These are phyloP conservation scores for Suillus luteus DNA, from an alignment of 768 basidiomycete species.

Conservation along the genomic window DNA sequence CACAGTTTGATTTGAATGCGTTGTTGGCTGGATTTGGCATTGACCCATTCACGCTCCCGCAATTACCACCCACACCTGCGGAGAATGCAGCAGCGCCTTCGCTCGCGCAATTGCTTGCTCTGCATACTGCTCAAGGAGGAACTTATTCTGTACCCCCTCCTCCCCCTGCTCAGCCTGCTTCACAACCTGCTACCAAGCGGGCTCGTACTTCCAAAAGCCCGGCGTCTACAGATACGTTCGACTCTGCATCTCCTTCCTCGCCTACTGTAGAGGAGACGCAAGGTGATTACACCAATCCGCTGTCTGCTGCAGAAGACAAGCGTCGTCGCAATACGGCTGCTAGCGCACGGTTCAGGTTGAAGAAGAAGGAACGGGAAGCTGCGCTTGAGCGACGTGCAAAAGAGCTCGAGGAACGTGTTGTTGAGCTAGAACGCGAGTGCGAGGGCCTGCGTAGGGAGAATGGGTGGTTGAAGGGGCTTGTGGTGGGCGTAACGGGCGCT, in stretches of 20 bases:
- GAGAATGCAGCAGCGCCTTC: constrained; percentile 48
- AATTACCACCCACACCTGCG: constrained; percentile 24
- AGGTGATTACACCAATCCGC: constrained; percentile 21
- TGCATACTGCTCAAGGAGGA: constrained; percentile 46
- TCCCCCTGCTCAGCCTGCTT: constrained; percentile 20
- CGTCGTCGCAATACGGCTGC: constrained; percentile 93
- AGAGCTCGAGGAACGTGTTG: constrained; percentile 78
- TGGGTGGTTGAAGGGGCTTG: constrained; percentile 88
- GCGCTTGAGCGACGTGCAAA: constrained; percentile 85
- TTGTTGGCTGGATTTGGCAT: constrained; percentile 41
- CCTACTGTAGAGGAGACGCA: constrained; percentile 31
- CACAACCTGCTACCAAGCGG: constrained; percentile 50
- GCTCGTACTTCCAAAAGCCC: constrained; percentile 57
- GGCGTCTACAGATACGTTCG: constrained; percentile 26
- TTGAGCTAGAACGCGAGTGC: constrained; percentile 87
- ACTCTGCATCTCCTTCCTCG: constrained; percentile 27
- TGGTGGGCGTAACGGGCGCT: constrained; percentile 79
- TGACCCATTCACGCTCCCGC: constrained; percentile 43
- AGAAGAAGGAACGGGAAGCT: constrained; percentile 95
- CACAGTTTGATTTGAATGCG: constrained; percentile 45
- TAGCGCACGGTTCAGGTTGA: constrained; percentile 88
- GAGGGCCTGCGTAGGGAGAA: constrained; percentile 88
- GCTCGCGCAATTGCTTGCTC: constrained; percentile 69
- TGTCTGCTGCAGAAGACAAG: constrained; percentile 80
- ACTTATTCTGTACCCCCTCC: constrained; percentile 24